Conservation (phyloP, 2,329 filamentous ascomycete genomes). For the Penicillium sp. region DNA sequence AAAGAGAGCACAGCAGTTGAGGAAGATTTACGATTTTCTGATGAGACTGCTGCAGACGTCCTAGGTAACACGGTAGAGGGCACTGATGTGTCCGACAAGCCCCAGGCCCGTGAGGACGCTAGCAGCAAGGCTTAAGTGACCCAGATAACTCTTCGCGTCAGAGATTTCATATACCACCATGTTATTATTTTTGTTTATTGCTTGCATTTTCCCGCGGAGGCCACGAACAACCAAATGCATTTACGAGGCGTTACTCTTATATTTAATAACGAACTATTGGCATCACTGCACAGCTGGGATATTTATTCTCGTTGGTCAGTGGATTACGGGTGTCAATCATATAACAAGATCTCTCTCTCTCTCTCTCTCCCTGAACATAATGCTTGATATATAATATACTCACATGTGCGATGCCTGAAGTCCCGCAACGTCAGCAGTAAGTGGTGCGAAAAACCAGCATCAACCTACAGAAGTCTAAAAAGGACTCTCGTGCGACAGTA, state of each 20-base stretch:
- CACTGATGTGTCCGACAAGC: constrained; percentile 20
- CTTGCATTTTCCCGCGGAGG: neutral
- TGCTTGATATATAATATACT: too few species aligned
- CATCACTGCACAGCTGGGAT: neutral
- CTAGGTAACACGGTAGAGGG: constrained; percentile 24
- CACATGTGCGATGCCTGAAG: too few species aligned
- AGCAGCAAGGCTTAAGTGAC: constrained; percentile 8
- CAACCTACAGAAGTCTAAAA: too few species aligned
- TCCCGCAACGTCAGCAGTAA: too few species aligned
- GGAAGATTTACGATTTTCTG: constrained; percentile 79
- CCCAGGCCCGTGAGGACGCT: constrained; percentile 11
- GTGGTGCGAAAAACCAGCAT: too few species aligned
- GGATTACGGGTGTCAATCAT: too few species aligned
- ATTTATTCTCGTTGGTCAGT: too few species aligned
- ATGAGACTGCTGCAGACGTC: constrained; percentile 76
- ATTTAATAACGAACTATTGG: neutral
- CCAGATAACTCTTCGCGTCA: neutral
- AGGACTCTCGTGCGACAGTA: too few species aligned
- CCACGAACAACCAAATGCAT: constrained; percentile 10
- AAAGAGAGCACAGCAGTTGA: constrained; percentile 77
- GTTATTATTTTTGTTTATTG: neutral
- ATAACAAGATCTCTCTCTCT: too few species aligned
- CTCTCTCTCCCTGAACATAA: too few species aligned
- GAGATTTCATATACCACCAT: neutral
- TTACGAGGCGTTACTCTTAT: constrained; percentile 13